Evolutionary conservation across 2,329 filamentous ascomycete genomes (phyloP).

Genomic region (Aspergillus sp.): DNA sequence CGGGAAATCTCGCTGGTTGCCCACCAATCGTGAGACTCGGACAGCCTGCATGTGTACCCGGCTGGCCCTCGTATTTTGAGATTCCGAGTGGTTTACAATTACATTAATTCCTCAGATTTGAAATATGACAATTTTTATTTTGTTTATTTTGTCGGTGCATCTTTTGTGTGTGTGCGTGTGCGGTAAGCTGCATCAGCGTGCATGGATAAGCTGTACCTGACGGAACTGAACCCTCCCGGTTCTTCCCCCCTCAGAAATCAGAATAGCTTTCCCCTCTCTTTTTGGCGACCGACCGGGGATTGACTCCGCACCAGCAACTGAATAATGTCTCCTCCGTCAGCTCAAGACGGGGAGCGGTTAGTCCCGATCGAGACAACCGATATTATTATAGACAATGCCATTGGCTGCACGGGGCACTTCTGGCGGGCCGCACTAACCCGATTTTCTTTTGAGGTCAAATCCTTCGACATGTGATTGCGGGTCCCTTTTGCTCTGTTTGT

Average conservation of each 20-base stretch:
- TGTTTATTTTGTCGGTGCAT: no score
- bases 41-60: background rate
- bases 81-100: background rate
- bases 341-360: background rate
- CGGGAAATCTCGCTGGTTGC: no score
- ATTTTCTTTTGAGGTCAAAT: background rate
- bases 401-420: background rate
- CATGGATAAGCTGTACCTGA: background rate
- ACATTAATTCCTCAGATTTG: background rate
- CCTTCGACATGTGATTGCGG: conserved; percentile 8
- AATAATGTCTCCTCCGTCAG: background rate
- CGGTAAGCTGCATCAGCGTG: background rate
- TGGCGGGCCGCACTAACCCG: background rate
- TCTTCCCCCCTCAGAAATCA: no score
- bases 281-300: background rate
- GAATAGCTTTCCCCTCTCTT: no score
- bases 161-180: background rate
- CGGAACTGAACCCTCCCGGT: background rate
- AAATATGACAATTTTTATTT: no score
- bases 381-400: background rate
- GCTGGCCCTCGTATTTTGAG: background rate
- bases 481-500: background rate
- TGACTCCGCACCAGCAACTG: background rate
- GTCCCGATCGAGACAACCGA: background rate
- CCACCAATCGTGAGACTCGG: background rate